Evolutionary conservation across 495 filamentous ascomycete genomes (phyloP), one percentile per base, ranked within the genome.

Genomic region (Penicillium manginii): DNA sequence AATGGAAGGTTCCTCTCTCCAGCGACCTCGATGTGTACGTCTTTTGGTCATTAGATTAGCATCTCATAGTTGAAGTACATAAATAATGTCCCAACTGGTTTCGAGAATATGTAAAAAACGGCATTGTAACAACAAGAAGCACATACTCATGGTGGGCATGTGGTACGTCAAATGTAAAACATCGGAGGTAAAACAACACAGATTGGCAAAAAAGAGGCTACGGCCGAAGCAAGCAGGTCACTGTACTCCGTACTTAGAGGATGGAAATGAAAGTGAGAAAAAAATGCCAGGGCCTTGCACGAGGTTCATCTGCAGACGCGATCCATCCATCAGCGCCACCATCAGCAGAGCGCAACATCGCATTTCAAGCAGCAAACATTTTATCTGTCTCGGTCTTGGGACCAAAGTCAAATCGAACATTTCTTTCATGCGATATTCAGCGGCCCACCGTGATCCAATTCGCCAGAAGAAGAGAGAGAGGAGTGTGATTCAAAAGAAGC

Each of bases 241-340:
- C 26, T 29, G 26, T 26, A 26, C 26, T 0, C 26, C 26, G 14
- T 3, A 15, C 37, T 33, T 11, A 33, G 37, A 43, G 10, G 5
- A 47, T 23, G n/a, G 22, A n/a, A 47, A 26, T 9, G 45, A 47
- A 43, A 43, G 6, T 29, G 26, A 29, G 26, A 29, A 29, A 29
- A 29, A 29, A 7, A 29, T 0, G 26, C 5, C 26, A 29, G 26
- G 26, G 19, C 12, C 45, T 47, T 19, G 45, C 21, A 47, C 45
- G 45, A 47, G 45, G 45, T 47, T 19, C 45, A 47, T 47, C 45
- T 47, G 42, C 42, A 46, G 17, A 22, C 6, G n/a, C 45, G 2
- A 47, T 47, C 45, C 45, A 47, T 47, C 45, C 45, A 47, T 47
- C 45, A 47, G 22, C 45, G 45, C 45, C 45, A 47, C 45, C 18